A percentile compares a stretch with the other conserved stretches of the same genome.
Conservation (phyloP, 305 asterid species). For the Galium porrigens region DNA sequence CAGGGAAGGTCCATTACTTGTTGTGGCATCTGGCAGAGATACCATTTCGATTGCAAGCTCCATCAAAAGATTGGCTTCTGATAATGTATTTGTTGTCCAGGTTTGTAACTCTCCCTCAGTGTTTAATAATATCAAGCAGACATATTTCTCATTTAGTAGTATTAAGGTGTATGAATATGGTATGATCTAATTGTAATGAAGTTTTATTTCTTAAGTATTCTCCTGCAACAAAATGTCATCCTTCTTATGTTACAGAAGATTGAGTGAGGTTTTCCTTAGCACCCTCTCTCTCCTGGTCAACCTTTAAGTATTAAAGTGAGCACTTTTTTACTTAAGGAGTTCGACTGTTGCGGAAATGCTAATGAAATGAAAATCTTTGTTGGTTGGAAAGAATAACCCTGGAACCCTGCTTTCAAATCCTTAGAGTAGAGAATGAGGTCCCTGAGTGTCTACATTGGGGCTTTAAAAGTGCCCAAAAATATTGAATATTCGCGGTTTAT, state of each 20-base stretch:
- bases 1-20: conserved; percentile 97
- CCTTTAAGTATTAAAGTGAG: neutral
- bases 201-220: neutral
- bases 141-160: conserved; percentile 8
- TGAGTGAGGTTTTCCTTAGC: neutral
- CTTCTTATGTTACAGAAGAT: neutral
- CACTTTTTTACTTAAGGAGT: neutral
- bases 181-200: neutral
- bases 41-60: conserved; percentile 88
- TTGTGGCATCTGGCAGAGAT: conserved; percentile 97
- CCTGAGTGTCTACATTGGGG: neutral
- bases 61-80: conserved; percentile 77
- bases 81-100: conserved; percentile 88
- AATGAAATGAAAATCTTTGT: neutral
- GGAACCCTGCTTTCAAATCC: neutral
- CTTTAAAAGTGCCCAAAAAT: no score
- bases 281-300: neutral
- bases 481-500: neutral
- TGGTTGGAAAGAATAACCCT: neutral
- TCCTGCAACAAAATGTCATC: neutral
- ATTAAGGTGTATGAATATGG: neutral
- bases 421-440: neutral
- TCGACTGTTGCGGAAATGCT: neutral
- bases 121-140: neutral
- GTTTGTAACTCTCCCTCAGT: conserved; percentile 28